Base-by-base conservation (phyloP, 805 yeast genomes). In the Helenozyma rhizophorensis region DNA sequence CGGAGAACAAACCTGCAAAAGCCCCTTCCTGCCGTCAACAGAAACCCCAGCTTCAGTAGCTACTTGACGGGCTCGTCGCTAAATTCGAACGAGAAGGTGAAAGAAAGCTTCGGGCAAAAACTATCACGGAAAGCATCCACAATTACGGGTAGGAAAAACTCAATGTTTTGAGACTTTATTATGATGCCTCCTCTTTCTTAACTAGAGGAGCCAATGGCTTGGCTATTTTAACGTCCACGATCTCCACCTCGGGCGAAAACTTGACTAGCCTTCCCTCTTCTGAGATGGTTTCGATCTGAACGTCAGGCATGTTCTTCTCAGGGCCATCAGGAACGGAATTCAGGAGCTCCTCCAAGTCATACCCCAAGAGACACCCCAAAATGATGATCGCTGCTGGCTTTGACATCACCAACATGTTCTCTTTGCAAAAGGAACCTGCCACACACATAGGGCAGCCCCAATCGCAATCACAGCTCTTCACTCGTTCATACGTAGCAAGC, bases 371-470 rank as follows among this genome's bases (percentile, higher is more conserved):
- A 11, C 66, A 51, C 11, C 80, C 78, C 11, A 89, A 48, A 6
- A 90, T 76, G 2, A 90, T 68, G 10, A 74, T 59, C 0, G 96
- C 87, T 0, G 93, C 97, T 9, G 83, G 81, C 48, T 90, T 93
- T 0, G 97, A 87, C 42, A 90, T 62, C 6, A 93, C 97, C 33
- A 82, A 61, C 50, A 82, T 78, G 44, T 74, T 73, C 56, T 93
- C 98, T 35, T 78, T 76, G 59, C 98, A 93, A 33, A 74, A 76
- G 0, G 84, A 62, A 1, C 85, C 82, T 2, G 93, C 84, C n/a
- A 88, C 82, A 63, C 98, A 93, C 28, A 77, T 74, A 0, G 94
- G 94, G 50, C 90, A 83, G 0, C 90, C 90, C 71, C 81, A 76
- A 5, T 79, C 79, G 56, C 85, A 78, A 1, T 68, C 68, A 54